Evolutionary conservation across 805 yeast species (phyloP).

Genomic region (Kurtzmaniella cleridarum): DNA sequence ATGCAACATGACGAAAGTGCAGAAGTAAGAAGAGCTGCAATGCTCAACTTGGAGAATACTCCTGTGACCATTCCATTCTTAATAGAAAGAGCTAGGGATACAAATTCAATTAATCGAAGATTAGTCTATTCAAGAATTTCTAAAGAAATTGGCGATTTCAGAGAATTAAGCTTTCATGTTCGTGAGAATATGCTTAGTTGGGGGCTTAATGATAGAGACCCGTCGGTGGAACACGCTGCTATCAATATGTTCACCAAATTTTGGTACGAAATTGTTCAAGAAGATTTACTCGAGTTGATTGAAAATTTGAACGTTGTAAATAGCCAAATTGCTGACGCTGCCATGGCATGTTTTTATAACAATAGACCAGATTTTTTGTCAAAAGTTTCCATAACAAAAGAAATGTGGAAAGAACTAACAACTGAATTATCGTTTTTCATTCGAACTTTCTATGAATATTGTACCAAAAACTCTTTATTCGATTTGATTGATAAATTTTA

Average conservation of each 20-base stretch:
- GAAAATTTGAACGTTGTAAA: conserved; percentile 68
- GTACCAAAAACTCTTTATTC: conserved; percentile 46
- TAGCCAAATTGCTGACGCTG: conserved; percentile 61
- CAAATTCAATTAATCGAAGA: conserved; percentile 65
- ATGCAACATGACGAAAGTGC: conserved; percentile 77
- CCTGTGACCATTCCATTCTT: conserved; percentile 49
- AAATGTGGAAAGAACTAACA: conserved; percentile 63
- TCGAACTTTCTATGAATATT: conserved; percentile 60
- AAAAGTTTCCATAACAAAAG: conserved; percentile 55
- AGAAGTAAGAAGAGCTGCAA: conserved; percentile 83
- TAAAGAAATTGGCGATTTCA: conserved; percentile 60
- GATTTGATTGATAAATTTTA: conserved; percentile 61
- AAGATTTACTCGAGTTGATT: conserved; percentile 66
- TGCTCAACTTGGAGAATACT: conserved; percentile 61
- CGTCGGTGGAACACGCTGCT: conserved; percentile 66
- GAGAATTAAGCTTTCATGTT: conserved; percentile 43
- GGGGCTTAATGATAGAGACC: conserved; percentile 88
- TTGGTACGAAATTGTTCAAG: conserved; percentile 68
- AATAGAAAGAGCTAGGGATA: conserved; percentile 80
- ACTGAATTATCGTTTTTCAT: conserved; percentile 73
- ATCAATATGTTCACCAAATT: conserved; percentile 57
- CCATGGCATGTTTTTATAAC: conserved; percentile 58
- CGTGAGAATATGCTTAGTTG: conserved; percentile 69
- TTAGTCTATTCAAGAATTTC: conserved; percentile 64
- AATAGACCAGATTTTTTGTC: conserved; percentile 58